These are phyloP conservation scores for Leccinum fibrillosum DNA, from an alignment of 768 basidiomycete species.

Conservation along the genomic window DNA sequence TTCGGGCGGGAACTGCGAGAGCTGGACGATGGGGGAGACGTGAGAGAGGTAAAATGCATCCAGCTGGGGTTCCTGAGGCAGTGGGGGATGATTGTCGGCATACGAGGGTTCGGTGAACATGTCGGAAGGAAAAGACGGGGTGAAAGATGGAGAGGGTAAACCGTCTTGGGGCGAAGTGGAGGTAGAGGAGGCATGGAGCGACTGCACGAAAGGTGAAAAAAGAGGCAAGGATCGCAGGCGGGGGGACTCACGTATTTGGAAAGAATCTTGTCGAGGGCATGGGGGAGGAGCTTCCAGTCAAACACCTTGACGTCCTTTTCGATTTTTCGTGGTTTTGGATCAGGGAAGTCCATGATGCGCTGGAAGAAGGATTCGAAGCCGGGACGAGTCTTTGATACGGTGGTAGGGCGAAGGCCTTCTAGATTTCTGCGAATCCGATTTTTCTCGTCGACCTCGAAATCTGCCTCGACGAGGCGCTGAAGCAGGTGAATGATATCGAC, in stretches of 20 bases:
- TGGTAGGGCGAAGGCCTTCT: constrained; percentile 87
- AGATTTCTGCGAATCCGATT: constrained; percentile 93
- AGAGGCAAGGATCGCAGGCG: not conserved
- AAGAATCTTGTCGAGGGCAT: constrained; percentile 75
- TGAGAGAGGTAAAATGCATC: constrained; percentile 21
- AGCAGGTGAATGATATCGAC: constrained; percentile 95
- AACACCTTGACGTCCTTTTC: constrained; percentile 96
- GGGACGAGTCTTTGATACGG: constrained; percentile 81
- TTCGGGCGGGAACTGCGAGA: constrained; percentile 17
- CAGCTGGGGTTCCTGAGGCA: constrained; percentile 12
- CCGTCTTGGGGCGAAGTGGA: constrained; percentile 18
- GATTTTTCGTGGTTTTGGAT: constrained; percentile 92
- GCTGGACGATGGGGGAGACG: constrained; percentile 16
- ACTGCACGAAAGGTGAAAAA: constrained; percentile 30
- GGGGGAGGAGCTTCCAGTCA: constrained; percentile 66
- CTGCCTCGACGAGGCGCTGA: constrained; percentile 66
- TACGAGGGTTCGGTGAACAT: constrained; percentile 1
- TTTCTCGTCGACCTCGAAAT: constrained; percentile 94
- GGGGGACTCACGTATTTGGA: constrained; percentile 71
- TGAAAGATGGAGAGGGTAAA: constrained; percentile 32
- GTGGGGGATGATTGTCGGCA: constrained; percentile 4
- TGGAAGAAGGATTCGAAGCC: constrained; percentile 88
- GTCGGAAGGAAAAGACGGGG: constrained; percentile 20
- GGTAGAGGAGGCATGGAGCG: constrained; percentile 44
- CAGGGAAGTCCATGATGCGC: constrained; percentile 93